A percentile compares a stretch with the other conserved stretches of the same genome.
Evolutionary conservation across 2,329 filamentous ascomycete species (phyloP).

Genomic region (Calycina herbarum): DNA sequence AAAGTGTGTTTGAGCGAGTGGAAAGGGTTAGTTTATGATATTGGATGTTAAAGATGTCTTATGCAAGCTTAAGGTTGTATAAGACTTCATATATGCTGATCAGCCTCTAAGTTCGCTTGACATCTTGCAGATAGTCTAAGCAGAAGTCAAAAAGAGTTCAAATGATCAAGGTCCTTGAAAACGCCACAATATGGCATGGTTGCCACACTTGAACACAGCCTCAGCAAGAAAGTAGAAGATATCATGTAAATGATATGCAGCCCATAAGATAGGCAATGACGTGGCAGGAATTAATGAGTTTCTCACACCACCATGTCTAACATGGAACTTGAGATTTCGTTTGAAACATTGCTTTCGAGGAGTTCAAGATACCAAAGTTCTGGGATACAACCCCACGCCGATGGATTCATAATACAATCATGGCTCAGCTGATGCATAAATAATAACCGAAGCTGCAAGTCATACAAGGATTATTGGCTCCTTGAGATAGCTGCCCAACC

Average conservation of each 20-base stretch:
- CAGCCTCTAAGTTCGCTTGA: not conserved
- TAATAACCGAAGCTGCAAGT: slow-evolving; percentile 3
- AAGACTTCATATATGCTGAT: not conserved
- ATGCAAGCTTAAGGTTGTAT: not conserved
- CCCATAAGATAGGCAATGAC: slow-evolving; percentile 17
- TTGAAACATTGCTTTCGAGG: slow-evolving; percentile 17
- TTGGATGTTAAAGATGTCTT: not conserved
- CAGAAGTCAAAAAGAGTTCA: not conserved
- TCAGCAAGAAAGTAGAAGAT: not conserved
- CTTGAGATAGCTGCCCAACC: slow-evolving; percentile 19
- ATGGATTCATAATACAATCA: slow-evolving; percentile 19
- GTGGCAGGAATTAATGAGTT: slow-evolving; percentile 26
- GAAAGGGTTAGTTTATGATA: not conserved
- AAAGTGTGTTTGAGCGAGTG: slow-evolving; percentile 6
- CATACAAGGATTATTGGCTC: not conserved
- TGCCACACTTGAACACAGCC: slow-evolving; percentile 7
- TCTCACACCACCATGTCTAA: slow-evolving; percentile 17
- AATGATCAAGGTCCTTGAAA: slow-evolving; percentile 1
- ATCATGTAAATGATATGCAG: slow-evolving; percentile 16
- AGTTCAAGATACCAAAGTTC: slow-evolving; percentile 14
- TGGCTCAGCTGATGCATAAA: slow-evolving; percentile 8
- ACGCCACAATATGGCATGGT: slow-evolving; percentile 13
- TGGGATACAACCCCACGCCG: slow-evolving; percentile 11
- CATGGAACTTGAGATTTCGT: slow-evolving; percentile 10
- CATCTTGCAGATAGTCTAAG: not conserved